phyloP scores from a whole-genome alignment of 345 rosid genomes.

The Murraya paniculata region DNA sequence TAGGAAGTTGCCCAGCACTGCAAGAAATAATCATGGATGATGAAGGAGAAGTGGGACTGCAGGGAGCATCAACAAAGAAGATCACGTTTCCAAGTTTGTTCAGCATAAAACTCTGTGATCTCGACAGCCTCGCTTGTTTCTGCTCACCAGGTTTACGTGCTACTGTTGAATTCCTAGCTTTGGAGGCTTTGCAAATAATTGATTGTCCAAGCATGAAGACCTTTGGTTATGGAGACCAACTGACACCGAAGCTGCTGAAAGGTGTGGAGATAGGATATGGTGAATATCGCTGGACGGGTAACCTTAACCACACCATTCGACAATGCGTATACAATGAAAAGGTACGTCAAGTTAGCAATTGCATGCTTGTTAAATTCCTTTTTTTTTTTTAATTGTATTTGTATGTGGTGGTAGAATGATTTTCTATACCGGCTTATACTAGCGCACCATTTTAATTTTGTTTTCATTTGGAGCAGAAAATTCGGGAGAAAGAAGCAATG shows the following conservation, averaged over 20 bases:
- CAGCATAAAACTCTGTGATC: accelerated
- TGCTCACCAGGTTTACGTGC: background rate
- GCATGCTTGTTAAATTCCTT: too few relatives aligned
- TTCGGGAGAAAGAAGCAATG: too few relatives aligned
- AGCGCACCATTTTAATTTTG: too few relatives aligned
- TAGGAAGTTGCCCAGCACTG: background rate
- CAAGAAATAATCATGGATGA: background rate
- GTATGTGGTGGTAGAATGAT: too few relatives aligned
- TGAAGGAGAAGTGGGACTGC: background rate
- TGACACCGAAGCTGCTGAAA: background rate
- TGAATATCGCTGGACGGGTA: background rate
- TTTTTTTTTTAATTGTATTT: too few relatives aligned
- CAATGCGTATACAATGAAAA: too few relatives aligned
- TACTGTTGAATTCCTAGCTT: background rate
- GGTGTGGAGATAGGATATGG: accelerated
- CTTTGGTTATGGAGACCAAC: background rate
- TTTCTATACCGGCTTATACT: too few relatives aligned
- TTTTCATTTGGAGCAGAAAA: too few relatives aligned
- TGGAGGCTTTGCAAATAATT: background rate
- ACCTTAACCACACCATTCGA: background rate
- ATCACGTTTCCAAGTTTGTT: background rate
- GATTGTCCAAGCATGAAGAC: background rate
- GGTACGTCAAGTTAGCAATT: too few relatives aligned
- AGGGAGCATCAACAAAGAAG: background rate
- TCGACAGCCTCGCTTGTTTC: background rate